These are phyloP conservation scores for Trapa bicornis DNA, from an alignment of 345 rosid species.

Conservation along the genomic window DNA sequence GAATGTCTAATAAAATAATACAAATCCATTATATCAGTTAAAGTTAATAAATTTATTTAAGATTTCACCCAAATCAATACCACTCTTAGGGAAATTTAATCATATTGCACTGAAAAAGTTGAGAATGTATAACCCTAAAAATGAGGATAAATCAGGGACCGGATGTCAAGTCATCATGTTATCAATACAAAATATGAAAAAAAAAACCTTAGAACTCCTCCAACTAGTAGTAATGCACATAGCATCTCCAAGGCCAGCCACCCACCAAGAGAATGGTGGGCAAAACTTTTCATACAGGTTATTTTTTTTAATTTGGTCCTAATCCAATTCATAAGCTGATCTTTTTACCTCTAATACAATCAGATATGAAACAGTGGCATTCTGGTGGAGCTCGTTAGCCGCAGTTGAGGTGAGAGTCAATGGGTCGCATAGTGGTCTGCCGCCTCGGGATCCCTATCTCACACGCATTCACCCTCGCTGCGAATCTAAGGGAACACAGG, in stretches of 20 bases:
- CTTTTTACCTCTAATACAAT: neutral
- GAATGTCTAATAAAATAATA: too few relatives aligned
- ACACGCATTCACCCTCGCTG: slow-evolving; percentile 78
- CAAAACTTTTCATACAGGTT: neutral
- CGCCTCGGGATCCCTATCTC: slow-evolving; percentile 79
- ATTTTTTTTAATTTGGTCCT: too few relatives aligned
- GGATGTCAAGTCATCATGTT: too few relatives aligned
- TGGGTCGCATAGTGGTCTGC: slow-evolving; percentile 19
- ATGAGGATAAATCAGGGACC: too few relatives aligned
- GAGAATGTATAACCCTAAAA: too few relatives aligned
- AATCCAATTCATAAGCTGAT: too few relatives aligned
- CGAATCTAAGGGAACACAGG: slow-evolving; percentile 71
- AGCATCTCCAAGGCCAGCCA: neutral
- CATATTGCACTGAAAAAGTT: too few relatives aligned
- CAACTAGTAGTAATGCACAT: neutral
- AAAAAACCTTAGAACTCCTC: neutral
- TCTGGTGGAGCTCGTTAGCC: neutral
- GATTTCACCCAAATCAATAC: too few relatives aligned
- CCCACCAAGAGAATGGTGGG: neutral
- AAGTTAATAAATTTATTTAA: too few relatives aligned
- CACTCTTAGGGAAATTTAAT: too few relatives aligned
- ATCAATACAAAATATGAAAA: neutral
- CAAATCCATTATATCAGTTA: too few relatives aligned
- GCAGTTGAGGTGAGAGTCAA: neutral
- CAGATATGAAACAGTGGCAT: neutral